A percentile compares a stretch with the other conserved stretches of the same genome.
These are phyloP conservation scores for Colletotrichum sp. DNA, from an alignment of 2,329 filamentous ascomycete species.

Conservation along the genomic window DNA sequence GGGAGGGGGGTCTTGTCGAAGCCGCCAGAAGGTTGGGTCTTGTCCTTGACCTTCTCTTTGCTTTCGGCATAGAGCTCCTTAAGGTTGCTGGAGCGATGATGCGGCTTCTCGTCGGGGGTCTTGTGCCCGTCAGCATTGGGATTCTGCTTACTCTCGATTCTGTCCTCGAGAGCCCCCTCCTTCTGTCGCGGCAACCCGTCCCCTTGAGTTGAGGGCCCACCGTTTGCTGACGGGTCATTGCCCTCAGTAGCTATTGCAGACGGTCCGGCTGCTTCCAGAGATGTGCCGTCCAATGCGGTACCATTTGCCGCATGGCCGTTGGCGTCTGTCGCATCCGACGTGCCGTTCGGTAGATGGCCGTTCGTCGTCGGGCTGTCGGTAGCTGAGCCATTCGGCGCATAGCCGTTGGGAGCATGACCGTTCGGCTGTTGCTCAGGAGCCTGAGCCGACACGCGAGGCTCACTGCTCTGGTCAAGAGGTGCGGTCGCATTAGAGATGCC, in stretches of 20 bases:
- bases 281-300: not conserved
- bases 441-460: not conserved
- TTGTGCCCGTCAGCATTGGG: conserved; percentile 19
- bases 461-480: not conserved
- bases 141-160: conserved; percentile 14
- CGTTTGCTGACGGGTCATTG: conserved; percentile 11
- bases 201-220: conserved; percentile 14
- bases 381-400: not conserved
- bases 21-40: conserved; percentile 70
- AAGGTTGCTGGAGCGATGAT: conserved; percentile 28
- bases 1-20: conserved; percentile 83
- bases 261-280: not conserved
- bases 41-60: conserved; percentile 43
- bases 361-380: not conserved
- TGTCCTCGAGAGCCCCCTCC: conserved; percentile 11
- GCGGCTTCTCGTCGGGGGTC: conserved; percentile 12
- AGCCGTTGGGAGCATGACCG: not conserved
- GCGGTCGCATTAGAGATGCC: conserved; percentile 3
- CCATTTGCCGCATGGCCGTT: not conserved
- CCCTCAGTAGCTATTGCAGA: not conserved
- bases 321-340: not conserved
- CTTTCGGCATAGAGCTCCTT: conserved; percentile 39
- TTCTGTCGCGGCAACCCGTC: not conserved
- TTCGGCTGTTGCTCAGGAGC: not conserved
- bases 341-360: not conserved